phyloP scores from a whole-genome alignment of 345 rosid species.

The Lagerstroemia speciosa region DNA sequence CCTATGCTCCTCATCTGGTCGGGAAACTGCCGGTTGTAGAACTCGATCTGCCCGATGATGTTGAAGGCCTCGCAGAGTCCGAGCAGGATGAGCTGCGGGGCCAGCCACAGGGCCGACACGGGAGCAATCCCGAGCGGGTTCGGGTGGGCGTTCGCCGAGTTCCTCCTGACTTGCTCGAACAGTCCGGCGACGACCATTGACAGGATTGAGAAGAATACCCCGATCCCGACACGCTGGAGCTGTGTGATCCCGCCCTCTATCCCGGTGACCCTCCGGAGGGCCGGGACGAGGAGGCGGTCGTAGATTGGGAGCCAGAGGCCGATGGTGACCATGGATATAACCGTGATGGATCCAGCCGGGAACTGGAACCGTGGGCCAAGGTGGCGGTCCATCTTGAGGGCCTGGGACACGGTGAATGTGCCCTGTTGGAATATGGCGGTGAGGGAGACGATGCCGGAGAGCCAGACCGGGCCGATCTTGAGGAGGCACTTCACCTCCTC shows the following conservation, averaged over 20 bases:
- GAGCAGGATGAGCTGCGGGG: slow-evolving; percentile 51
- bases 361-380: slow-evolving; percentile 47
- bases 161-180: slow-evolving; percentile 39
- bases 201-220: slow-evolving; percentile 31
- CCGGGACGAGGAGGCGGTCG: slow-evolving; percentile 41
- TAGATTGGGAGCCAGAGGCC: slow-evolving; percentile 58
- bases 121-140: slow-evolving; percentile 13
- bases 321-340: slow-evolving; percentile 39
- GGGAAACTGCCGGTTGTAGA: slow-evolving; percentile 53
- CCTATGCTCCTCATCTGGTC: slow-evolving; percentile 55
- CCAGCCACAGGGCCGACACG: slow-evolving; percentile 41
- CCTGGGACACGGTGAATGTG: slow-evolving; percentile 42
- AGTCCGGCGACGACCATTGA: slow-evolving; percentile 45
- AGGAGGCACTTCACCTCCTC: slow-evolving; percentile 63
- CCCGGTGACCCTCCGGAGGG: slow-evolving; percentile 29
- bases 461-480: slow-evolving; percentile 47
- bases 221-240: slow-evolving; percentile 54
- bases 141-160: slow-evolving; percentile 14
- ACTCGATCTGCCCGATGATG: slow-evolving; percentile 51
- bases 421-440: slow-evolving; percentile 33
- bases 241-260: slow-evolving; percentile 42
- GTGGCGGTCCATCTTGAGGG: slow-evolving; percentile 47
- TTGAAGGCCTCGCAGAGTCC: slow-evolving; percentile 57
- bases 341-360: slow-evolving; percentile 37
- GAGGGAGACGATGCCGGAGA: slow-evolving; percentile 35